A percentile compares a stretch with the other conserved stretches of the same genome.
These are phyloP conservation scores for Candida succiphila DNA, from an alignment of 805 yeast species.

Conservation along the genomic window DNA sequence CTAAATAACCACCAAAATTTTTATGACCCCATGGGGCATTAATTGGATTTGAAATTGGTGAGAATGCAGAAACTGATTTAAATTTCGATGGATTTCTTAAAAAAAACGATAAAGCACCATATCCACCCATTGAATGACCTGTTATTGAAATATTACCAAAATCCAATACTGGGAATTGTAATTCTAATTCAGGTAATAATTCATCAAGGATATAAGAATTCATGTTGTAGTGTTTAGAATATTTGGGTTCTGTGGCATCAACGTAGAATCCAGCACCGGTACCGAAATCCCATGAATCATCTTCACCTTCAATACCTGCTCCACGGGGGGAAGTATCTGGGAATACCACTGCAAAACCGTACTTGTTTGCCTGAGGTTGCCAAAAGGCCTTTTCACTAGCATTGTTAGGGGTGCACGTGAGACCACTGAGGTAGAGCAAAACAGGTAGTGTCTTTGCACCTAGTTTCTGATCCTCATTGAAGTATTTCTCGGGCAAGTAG, in stretches of 20 bases:
- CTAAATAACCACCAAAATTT: conserved; percentile 72
- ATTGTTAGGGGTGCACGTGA: conserved; percentile 89
- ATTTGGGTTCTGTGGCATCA: conserved; percentile 70
- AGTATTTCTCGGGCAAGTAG: conserved; percentile 57
- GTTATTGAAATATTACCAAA: conserved; percentile 60
- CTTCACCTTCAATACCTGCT: conserved; percentile 62
- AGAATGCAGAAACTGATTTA: conserved; percentile 77
- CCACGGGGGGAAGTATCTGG: conserved; percentile 98
- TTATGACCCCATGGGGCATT: conserved; percentile 82
- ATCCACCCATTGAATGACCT: conserved; percentile 99
- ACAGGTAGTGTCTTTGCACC: conserved; percentile 48
- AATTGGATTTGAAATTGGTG: conserved; percentile 81
- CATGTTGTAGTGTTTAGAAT: conserved; percentile 72
- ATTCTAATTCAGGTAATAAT: conserved; percentile 42
- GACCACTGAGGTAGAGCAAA: conserved; percentile 72
- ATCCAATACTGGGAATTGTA: conserved; percentile 40
- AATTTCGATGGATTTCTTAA: conserved; percentile 63
- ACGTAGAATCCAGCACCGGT: conserved; percentile 93
- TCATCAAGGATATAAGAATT: conserved; percentile 74
- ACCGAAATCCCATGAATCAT: conserved; percentile 74
- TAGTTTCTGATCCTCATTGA: conserved; percentile 17
- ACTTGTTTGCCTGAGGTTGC: conserved; percentile 68
- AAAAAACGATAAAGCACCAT: conserved; percentile 69
- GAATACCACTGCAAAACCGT: conserved; percentile 80
- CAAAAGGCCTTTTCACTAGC: conserved; percentile 90